Evolutionary conservation across 495 filamentous ascomycete species (phyloP).

Genomic region (Trichocladium antarcticum): DNA sequence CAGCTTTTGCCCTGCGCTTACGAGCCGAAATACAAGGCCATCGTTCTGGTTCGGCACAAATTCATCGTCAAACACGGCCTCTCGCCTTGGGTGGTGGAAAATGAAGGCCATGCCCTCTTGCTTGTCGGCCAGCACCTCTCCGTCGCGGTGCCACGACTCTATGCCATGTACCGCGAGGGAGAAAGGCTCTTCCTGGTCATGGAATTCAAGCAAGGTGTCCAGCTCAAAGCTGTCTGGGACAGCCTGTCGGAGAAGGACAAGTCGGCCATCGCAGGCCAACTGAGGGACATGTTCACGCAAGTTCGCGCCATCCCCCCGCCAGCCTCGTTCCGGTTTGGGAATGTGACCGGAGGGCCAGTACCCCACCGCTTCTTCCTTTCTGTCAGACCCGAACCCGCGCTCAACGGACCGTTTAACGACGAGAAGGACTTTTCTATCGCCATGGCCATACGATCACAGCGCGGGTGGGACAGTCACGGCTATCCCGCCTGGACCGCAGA

Average conservation of each 20-base stretch:
- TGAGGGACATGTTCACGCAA: neutral
- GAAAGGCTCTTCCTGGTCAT: constrained; percentile 1
- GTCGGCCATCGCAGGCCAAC: neutral
- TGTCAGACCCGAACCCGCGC: neutral
- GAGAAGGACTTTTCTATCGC: neutral
- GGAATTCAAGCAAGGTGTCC: neutral
- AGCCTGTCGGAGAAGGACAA: neutral
- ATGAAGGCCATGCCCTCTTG: neutral
- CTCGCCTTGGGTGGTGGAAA: neutral
- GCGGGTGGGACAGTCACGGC: neutral
- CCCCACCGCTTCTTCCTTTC: neutral
- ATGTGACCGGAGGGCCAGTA: neutral
- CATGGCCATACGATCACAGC: neutral
- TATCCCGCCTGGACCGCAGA: neutral
- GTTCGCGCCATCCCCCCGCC: neutral
- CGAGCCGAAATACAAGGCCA: neutral
- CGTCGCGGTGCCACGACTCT: neutral
- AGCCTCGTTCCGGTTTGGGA: neutral
- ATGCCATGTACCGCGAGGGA: neutral
- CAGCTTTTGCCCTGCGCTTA: neutral
- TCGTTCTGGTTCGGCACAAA: neutral
- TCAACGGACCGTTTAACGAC: neutral
- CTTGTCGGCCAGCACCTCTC: neutral
- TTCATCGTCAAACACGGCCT: neutral
- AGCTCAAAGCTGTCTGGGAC: neutral